These are phyloP conservation scores for Lasiodiplodia sp. DNA, from an alignment of 2,329 filamentous ascomycete genomes.

Conservation along the genomic window DNA sequence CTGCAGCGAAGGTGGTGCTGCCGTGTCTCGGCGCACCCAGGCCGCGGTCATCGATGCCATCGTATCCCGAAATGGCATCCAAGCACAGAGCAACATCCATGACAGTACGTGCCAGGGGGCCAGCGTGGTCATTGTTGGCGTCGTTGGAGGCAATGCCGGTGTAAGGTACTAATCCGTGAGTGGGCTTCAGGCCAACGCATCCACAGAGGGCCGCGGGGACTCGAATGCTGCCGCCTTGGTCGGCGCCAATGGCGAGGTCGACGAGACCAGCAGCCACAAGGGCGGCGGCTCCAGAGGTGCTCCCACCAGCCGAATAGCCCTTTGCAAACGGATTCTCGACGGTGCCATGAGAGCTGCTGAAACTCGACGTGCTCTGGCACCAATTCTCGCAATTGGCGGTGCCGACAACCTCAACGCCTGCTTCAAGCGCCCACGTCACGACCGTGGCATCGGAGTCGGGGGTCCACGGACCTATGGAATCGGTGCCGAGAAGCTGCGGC, in stretches of 20 bases:
- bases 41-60: slow-evolving; percentile 43
- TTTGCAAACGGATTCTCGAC: slow-evolving; percentile 54
- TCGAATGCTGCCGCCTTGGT: slow-evolving; percentile 50
- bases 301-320: slow-evolving; percentile 58
- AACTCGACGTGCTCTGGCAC: slow-evolving; percentile 58
- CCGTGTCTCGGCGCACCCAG: slow-evolving; percentile 39
- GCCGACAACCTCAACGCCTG: slow-evolving; percentile 59
- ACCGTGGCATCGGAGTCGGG: slow-evolving; percentile 62
- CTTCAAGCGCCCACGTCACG: slow-evolving; percentile 59
- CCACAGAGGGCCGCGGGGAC: slow-evolving; percentile 48
- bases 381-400: slow-evolving; percentile 63
- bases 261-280: slow-evolving; percentile 52
- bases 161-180: slow-evolving; percentile 59
- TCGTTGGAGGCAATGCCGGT: slow-evolving; percentile 55
- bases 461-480: slow-evolving; percentile 59
- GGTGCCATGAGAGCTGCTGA: slow-evolving; percentile 52
- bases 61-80: slow-evolving; percentile 42
- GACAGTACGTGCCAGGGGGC: slow-evolving; percentile 41
- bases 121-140: slow-evolving; percentile 50
- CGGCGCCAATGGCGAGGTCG: slow-evolving; percentile 48
- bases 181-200: slow-evolving; percentile 52
- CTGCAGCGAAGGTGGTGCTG: slow-evolving; percentile 34
- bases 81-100: slow-evolving; percentile 38
- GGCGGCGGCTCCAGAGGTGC: slow-evolving; percentile 52
- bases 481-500: slow-evolving; percentile 61